Evolutionary conservation across 495 filamentous ascomycete species (phyloP), one percentile per base, ranked within the genome.

Genomic region (Penicillium bialowiezense): DNA sequence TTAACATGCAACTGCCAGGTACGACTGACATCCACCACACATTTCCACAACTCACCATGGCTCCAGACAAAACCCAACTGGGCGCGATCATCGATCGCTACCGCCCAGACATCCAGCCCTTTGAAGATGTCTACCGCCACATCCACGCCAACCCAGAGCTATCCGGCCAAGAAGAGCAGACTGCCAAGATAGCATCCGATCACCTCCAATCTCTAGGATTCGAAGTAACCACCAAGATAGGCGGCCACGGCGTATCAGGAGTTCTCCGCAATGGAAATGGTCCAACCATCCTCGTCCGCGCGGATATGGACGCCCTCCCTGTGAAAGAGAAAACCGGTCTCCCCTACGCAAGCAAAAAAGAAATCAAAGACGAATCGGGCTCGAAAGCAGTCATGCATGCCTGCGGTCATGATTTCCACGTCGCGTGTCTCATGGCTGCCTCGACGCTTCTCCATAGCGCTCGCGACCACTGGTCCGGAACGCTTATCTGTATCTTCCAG

Each of bases 371-470:
- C 52, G 51, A 50, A 5, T 63, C 77, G 17, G 82, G 81, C 3
- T 44, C 56, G 0, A 62, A 66, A 36, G 77, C 79, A 0, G 80
- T 83, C 1, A 85, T 85, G 83, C 83, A 86, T 59, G 81, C 84
- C 24, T 86, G 82, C 61, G 83, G 83, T 1, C 83, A 88, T 49
- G 84, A 88, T 52, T 76, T 80, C 52, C 82, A 88, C 56, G 70
- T 84, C 9, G 63, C 76, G 0, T 58, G 55, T 13, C 62, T 86
- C 12, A 63, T 86, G 34, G 81, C 71, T 2, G 70, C 73, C 2
- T 73, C 81, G 0, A 57, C 65, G 28, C 62, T 78, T 0, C 59
- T 86, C 13, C 44, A 61, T 19, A 39, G 52, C 6, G 68, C 73
- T 1, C 66, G 63, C 9, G 52, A 66, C 0, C 12, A 65, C 14